Evolutionary conservation across 768 basidiomycete species (phyloP).

Genomic region (Cantharellus anzutake): DNA sequence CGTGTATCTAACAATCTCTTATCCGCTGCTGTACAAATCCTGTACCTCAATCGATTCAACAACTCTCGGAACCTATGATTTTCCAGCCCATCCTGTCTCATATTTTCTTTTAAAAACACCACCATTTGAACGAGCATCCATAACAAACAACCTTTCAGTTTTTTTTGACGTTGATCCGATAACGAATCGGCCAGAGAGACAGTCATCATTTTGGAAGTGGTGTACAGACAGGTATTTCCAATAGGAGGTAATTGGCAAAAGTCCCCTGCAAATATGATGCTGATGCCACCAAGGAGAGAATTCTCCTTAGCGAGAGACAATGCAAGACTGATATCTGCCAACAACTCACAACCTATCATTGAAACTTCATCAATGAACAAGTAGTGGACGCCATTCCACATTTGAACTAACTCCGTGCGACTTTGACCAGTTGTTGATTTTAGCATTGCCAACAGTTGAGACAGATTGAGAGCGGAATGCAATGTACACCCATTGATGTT

Average conservation of each 20-base stretch:
- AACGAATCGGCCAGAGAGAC: neutral
- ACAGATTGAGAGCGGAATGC: slow-evolving; percentile 7
- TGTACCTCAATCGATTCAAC: neutral
- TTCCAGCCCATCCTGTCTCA: neutral
- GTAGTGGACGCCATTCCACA: slow-evolving; percentile 8
- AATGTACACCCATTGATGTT: slow-evolving; percentile 12
- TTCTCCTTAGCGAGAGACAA: neutral
- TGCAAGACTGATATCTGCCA: neutral
- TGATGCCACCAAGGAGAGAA: slow-evolving; percentile 3
- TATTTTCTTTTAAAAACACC: neutral
- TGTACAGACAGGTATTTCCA: neutral
- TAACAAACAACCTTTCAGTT: neutral
- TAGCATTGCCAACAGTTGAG: neutral
- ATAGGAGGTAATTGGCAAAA: slow-evolving; percentile 5
- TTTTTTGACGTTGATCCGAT: neutral
- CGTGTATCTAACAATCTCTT: neutral
- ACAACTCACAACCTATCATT: slow-evolving; percentile 3
- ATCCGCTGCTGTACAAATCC: neutral
- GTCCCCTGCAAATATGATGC: slow-evolving; percentile 5
- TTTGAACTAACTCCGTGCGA: neutral
- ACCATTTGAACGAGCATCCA: neutral
- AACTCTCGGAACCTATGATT: neutral
- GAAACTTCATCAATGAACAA: slow-evolving; percentile 7
- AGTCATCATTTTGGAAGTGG: neutral
- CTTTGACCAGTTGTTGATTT: neutral